A percentile compares a stretch with the other conserved stretches of the same genome.
Conservation (phyloP, 345 rosid genomes). For the Moricandia moricandioides region DNA sequence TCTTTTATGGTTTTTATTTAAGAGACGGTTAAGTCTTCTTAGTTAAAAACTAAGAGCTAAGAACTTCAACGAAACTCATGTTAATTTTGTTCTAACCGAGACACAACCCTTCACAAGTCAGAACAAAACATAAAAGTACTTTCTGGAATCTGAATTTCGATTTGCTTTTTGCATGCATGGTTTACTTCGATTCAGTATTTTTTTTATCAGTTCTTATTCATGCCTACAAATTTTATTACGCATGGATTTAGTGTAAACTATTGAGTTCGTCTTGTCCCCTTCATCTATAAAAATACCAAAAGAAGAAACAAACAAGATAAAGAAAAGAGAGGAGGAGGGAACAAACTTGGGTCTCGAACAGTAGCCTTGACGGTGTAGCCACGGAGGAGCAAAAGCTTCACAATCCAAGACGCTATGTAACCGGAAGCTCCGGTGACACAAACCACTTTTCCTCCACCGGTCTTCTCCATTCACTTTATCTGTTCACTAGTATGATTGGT, state of each 20-base stretch:
- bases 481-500: background rate
- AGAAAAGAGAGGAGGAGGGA: background rate
- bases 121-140: background rate
- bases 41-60: no score
- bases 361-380: conserved; percentile 53
- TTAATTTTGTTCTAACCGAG: no score
- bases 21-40: no score
- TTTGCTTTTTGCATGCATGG: background rate
- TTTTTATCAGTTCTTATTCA: background rate
- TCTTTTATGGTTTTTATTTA: no score
- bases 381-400: conserved; percentile 47
- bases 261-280: background rate
- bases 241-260: background rate
- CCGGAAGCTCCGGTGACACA: conserved; percentile 60
- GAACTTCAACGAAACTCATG: no score
- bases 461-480: conserved; percentile 16
- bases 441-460: conserved; percentile 37
- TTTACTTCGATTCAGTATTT: background rate
- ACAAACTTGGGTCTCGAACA: conserved; percentile 49
- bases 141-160: background rate
- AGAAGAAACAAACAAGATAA: background rate
- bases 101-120: background rate
- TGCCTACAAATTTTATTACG: background rate
- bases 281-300: background rate
- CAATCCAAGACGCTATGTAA: conserved; percentile 52